Base-by-base conservation (phyloP, 176 grass and related monocot genomes). In the Cenchrus purpureus region DNA sequence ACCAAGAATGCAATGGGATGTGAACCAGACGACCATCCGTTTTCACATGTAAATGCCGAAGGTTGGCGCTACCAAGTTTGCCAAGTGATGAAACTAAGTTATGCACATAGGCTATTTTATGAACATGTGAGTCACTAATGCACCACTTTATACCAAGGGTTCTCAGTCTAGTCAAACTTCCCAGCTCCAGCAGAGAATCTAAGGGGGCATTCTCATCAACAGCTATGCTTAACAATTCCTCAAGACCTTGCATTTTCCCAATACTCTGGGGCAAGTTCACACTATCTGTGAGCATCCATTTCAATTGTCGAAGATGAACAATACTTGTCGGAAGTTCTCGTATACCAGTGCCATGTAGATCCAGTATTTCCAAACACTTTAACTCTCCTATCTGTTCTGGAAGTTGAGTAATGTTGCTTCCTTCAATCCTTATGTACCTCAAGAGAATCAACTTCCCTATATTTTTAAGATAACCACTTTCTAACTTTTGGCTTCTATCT, bases 1-100 rank as follows among this genome's bases (percentile, higher is more conserved):
- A 79, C 84, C 54, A 79, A 43, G 75, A 79, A 49, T 71, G 29
- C n/a, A 86, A 10, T 43, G 46, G 20, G 53, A 86, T 63, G n/a
- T 29, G 60, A 62, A 40, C 37, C 44, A 51, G 45, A 50, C 51
- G 49, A 57, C 29, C 37, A n/a, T 51, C 65, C 14, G 60, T 56
- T 1, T 34, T 46, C 46, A 71, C 1, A 0, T 86, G 29, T 40
- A 85, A 16, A 1, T 6, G 69, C 0, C 29, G 29, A 28, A 86
- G 65, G 29, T 79, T 86, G 3, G 67, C 14, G 2, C 6, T 50
- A 16, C 43, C 19, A 1, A 72, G 55, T 43, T 86, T 86, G 13
- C 55, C 0, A 10, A 86, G 55, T 3, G 55, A 86, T 40, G 6
- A 52, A 32, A 12, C 19, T 19, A 86, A 86, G 76, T 62, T 79